phyloP scores from a whole-genome alignment of 2,329 filamentous ascomycete species.

The Tolypocladium ovalisporum region DNA sequence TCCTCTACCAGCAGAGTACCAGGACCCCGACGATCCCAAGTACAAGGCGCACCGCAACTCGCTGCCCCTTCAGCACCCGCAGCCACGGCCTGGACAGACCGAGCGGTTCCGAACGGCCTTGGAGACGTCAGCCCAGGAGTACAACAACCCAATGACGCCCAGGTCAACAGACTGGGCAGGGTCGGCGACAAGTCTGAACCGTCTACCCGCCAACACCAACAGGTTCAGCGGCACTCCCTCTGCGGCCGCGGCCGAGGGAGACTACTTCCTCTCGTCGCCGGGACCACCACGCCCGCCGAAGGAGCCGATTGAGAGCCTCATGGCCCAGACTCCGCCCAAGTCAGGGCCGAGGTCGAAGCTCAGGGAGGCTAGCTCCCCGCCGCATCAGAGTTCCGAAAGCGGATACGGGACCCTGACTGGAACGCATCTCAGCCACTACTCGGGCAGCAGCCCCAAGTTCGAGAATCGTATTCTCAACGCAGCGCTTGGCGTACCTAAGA shows the following conservation, averaged over 20 bases:
- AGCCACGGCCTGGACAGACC: slow-evolving; percentile 63
- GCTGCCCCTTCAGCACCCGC: slow-evolving; percentile 68
- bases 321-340: slow-evolving; percentile 32
- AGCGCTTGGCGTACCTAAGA: slow-evolving; percentile 38
- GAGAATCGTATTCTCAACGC: slow-evolving; percentile 48
- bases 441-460: slow-evolving; percentile 42
- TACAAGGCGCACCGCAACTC: slow-evolving; percentile 76
- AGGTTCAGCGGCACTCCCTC: slow-evolving; percentile 36
- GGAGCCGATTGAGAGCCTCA: slow-evolving; percentile 40
- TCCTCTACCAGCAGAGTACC: slow-evolving; percentile 38
- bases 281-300: slow-evolving; percentile 50
- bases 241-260: slow-evolving; percentile 19
- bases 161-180: slow-evolving; percentile 52
- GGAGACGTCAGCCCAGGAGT: slow-evolving; percentile 62
- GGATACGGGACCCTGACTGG: slow-evolving; percentile 39
- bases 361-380: slow-evolving; percentile 43
- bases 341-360: slow-evolving; percentile 38
- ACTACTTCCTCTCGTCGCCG: slow-evolving; percentile 36
- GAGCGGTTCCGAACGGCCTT: slow-evolving; percentile 64
- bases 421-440: slow-evolving; percentile 37
- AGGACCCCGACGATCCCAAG: slow-evolving; percentile 58
- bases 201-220: slow-evolving; percentile 35
- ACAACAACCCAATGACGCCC: slow-evolving; percentile 48
- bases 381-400: slow-evolving; percentile 44
- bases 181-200: slow-evolving; percentile 47